phyloP scores from a whole-genome alignment of 2,329 filamentous ascomycete genomes.

The Arthroderma sp. region DNA sequence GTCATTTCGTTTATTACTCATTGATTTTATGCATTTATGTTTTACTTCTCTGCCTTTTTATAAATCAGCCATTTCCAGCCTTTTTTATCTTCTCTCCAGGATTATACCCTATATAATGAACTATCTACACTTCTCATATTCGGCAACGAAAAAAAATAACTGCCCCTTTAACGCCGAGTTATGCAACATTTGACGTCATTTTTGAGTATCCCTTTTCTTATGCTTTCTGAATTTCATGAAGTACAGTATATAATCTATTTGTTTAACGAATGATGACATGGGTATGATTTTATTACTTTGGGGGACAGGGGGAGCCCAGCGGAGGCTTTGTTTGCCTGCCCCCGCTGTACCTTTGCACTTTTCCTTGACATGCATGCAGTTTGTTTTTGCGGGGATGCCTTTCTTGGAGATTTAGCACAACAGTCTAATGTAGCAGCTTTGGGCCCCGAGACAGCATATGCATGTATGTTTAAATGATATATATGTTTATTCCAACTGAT shows the following conservation, averaged over 20 bases:
- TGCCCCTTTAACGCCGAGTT: neutral
- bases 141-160: slow-evolving; percentile 2
- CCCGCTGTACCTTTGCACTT: neutral
- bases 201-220: neutral
- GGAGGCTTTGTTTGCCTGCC: neutral
- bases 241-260: slow-evolving; percentile 2
- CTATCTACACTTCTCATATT: neutral
- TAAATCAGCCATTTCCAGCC: neutral
- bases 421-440: slow-evolving; percentile 1
- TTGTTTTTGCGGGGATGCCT: neutral
- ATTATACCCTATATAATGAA: slow-evolving; percentile 6
- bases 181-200: neutral
- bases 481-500: neutral
- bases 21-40: slow-evolving; percentile 5
- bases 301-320: neutral
- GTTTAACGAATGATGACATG: slow-evolving; percentile 2
- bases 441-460: neutral
- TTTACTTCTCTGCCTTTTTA: neutral
- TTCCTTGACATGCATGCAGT: neutral
- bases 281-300: neutral
- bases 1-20: neutral
- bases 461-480: neutral
- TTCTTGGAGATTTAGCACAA: neutral
- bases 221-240: neutral
- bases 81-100: neutral